phyloP scores from a whole-genome alignment of 257 asterid genomes.

The Handroanthus guayacan region DNA sequence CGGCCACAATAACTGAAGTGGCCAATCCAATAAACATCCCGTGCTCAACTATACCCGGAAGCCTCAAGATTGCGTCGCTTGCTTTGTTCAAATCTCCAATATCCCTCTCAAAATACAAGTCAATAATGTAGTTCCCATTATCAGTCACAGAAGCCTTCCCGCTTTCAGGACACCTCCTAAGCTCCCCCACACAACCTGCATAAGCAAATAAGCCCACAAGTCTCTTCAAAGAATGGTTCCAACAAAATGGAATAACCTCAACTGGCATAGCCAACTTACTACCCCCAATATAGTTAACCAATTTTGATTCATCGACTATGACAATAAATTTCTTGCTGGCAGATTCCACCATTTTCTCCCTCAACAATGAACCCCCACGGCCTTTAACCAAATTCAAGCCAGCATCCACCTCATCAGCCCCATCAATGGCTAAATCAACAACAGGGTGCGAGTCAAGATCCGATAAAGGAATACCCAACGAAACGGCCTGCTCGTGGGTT shows the following conservation, averaged over 20 bases:
- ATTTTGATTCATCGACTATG: conserved; percentile 66
- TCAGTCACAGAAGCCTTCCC: conserved; percentile 60
- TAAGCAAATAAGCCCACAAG: conserved; percentile 50
- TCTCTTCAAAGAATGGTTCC: conserved; percentile 62
- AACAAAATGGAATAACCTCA: conserved; percentile 71
- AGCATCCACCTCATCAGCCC: conserved; percentile 76
- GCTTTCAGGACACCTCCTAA: conserved; percentile 38
- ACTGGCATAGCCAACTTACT: conserved; percentile 77
- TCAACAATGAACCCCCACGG: conserved; percentile 62
- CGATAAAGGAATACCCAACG: conserved; percentile 63
- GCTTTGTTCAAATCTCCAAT: conserved; percentile 66
- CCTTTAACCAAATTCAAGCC: conserved; percentile 72
- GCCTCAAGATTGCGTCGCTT: conserved; percentile 70
- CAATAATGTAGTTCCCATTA: conserved; percentile 65
- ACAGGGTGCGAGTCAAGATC: conserved; percentile 67
- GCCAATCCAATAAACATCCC: conserved; percentile 74
- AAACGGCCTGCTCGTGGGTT: conserved; percentile 65
- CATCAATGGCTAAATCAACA: conserved; percentile 71
- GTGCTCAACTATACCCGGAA: conserved; percentile 71
- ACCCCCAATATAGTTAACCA: conserved; percentile 64
- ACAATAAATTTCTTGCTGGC: conserved; percentile 60
- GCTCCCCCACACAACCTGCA: conserved; percentile 64
- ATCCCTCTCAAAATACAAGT: conserved; percentile 67
- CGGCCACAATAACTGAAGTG: conserved; percentile 64
- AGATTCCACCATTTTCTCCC: conserved; percentile 70